Evolutionary conservation across 257 asterid genomes (phyloP).

Genomic region (Salvia hispanica): DNA sequence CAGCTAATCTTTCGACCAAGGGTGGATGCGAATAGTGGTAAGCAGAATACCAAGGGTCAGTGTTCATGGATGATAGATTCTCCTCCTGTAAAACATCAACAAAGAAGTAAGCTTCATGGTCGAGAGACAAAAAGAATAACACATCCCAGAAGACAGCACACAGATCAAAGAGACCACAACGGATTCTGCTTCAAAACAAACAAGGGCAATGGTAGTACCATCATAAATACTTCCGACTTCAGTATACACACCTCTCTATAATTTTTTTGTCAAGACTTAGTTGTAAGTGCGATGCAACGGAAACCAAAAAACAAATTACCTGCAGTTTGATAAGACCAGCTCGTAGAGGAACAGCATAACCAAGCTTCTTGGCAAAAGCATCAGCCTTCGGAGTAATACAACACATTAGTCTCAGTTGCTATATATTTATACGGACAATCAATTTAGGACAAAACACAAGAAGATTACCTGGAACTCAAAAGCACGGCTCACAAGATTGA

Average conservation of each 20-base stretch:
- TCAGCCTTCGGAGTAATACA: slow-evolving; percentile 65
- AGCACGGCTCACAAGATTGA: slow-evolving; percentile 91
- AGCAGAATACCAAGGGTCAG: slow-evolving; percentile 97
- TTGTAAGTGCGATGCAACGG: slow-evolving; percentile 15
- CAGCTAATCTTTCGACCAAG: slow-evolving; percentile 86
- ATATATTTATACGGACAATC: slow-evolving; percentile 9
- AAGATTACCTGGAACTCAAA: slow-evolving; percentile 92
- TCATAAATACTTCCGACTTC: not conserved
- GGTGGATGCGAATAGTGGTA: slow-evolving; percentile 98
- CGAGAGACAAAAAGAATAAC: not conserved
- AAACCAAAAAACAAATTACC: slow-evolving; percentile 45
- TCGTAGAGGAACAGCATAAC: slow-evolving; percentile 74
- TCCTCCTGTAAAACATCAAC: slow-evolving; percentile 68
- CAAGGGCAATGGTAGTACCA: not conserved
- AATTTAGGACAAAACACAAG: slow-evolving; percentile 8
- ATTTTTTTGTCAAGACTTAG: not conserved
- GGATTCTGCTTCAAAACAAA: not conserved
- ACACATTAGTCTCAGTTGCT: slow-evolving; percentile 21
- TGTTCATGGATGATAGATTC: slow-evolving; percentile 87
- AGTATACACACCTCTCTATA: too few species aligned
- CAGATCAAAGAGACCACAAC: not conserved
- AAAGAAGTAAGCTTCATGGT: not conserved
- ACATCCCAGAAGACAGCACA: not conserved
- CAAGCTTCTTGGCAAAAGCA: slow-evolving; percentile 93
- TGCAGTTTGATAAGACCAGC: slow-evolving; percentile 94